These are phyloP conservation scores for Zalaria obscura DNA, from an alignment of 2,329 filamentous ascomycete genomes.

Conservation along the genomic window DNA sequence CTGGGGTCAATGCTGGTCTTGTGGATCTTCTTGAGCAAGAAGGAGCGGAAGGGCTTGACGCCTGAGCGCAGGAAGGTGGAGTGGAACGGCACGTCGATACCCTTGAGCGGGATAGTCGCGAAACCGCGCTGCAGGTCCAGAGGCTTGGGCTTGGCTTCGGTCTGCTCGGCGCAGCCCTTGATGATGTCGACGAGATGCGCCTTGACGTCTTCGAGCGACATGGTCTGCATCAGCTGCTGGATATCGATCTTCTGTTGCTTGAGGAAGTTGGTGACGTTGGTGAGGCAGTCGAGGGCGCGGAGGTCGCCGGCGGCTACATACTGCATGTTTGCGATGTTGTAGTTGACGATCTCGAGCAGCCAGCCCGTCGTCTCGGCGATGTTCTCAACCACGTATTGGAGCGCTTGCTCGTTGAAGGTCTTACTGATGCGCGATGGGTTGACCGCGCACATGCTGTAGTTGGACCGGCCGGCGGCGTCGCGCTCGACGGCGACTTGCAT, in stretches of 20 bases:
- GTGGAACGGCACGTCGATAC: constrained; percentile 98
- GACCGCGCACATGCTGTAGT: constrained; percentile 99
- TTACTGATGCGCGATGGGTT: constrained; percentile 97
- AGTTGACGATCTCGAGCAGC: constrained; percentile 98
- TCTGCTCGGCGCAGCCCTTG: constrained; percentile 71
- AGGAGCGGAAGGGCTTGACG: constrained; percentile 96
- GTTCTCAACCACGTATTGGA: constrained; percentile 93
- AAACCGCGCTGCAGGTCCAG: constrained; percentile 88
- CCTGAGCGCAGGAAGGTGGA: constrained; percentile 94
- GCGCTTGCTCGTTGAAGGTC: constrained; percentile 94
- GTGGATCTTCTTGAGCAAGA: constrained; percentile 99
- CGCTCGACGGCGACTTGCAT: constrained; percentile 99
- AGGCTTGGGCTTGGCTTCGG: constrained; percentile 74
- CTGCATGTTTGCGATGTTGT: constrained; percentile 60
- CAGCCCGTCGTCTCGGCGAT: constrained; percentile 87
- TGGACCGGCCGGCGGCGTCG: constrained; percentile 80
- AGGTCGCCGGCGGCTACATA: constrained; percentile 55
- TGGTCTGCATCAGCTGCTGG: constrained; percentile 73
- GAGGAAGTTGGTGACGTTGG: constrained; percentile 82
- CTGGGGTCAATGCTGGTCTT: constrained; percentile 96
- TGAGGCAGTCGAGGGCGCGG: constrained; percentile 50
- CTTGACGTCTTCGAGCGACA: constrained; percentile 84
- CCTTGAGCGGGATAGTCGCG: constrained; percentile 89
- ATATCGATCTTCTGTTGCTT: constrained; percentile 98
- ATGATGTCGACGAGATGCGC: constrained; percentile 84